A percentile compares a stretch with the other conserved stretches of the same genome.
Evolutionary conservation across 768 basidiomycete species (phyloP).

Genomic region (Exsudoporus frostii): DNA sequence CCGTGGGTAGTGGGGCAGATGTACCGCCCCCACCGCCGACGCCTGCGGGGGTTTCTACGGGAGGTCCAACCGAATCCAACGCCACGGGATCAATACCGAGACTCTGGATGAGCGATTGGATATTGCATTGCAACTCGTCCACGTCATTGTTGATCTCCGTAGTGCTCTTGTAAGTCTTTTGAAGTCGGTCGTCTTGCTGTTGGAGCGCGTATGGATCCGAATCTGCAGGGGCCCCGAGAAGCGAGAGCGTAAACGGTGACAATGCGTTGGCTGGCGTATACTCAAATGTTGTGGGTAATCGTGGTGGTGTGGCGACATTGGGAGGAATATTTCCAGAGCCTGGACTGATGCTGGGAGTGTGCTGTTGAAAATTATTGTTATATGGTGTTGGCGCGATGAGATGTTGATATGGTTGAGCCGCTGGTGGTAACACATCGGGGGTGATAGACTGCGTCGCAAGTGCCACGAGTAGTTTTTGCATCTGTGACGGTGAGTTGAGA

Average conservation of each 20-base stretch:
- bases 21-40: slow-evolving; percentile 7
- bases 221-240: slow-evolving; percentile 26
- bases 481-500: slow-evolving; percentile 46
- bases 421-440: slow-evolving; percentile 21
- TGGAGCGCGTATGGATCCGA: slow-evolving; percentile 33
- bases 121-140: slow-evolving; percentile 60
- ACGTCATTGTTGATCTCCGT: slow-evolving; percentile 71
- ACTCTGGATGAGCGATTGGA: slow-evolving; percentile 68
- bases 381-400: slow-evolving; percentile 32
- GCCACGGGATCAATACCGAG: slow-evolving; percentile 58
- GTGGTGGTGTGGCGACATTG: slow-evolving; percentile 10
- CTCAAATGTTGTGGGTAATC: slow-evolving; percentile 20
- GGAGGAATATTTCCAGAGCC: background rate
- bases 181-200: slow-evolving; percentile 42
- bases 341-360: background rate
- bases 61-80: slow-evolving; percentile 12
- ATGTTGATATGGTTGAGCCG: slow-evolving; percentile 21
- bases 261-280: slow-evolving; percentile 20
- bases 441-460: slow-evolving; percentile 32
- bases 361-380: slow-evolving; percentile 10
- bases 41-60: slow-evolving; percentile 9
- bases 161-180: slow-evolving; percentile 57
- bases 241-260: slow-evolving; percentile 25
- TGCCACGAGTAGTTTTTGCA: slow-evolving; percentile 54
- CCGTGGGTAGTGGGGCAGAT: background rate